Evolutionary conservation across 106 monocot species (phyloP).

Genomic region (Dendrobium chrysotoxum): DNA sequence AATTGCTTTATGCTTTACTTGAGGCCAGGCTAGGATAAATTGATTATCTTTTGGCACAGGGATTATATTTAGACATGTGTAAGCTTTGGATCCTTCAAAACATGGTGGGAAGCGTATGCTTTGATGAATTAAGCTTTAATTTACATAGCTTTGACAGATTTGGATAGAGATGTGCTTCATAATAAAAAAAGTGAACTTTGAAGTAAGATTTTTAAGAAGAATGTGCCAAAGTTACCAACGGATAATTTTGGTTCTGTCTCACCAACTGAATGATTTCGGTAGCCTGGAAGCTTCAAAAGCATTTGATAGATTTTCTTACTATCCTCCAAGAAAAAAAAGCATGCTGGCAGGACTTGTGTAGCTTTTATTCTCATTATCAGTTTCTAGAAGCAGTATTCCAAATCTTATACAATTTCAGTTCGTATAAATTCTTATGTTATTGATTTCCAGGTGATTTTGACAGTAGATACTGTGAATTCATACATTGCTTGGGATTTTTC

Average conservation of each 20-base stretch:
- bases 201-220: too few species aligned
- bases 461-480: slow-evolving; percentile 81
- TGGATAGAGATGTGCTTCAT: too few species aligned
- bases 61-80: too few species aligned
- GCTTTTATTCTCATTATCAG: not conserved
- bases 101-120: too few species aligned
- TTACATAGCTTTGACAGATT: too few species aligned
- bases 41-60: too few species aligned
- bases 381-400: not conserved
- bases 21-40: too few species aligned
- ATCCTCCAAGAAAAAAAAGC: not conserved
- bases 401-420: not conserved
- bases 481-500: slow-evolving; percentile 99
- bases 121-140: too few species aligned
- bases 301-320: not conserved
- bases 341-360: not conserved
- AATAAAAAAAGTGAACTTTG: too few species aligned
- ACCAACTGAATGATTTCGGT: not conserved
- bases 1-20: too few species aligned
- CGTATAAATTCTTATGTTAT: not conserved
- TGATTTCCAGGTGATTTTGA: slow-evolving; percentile 48
- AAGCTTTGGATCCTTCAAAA: too few species aligned
- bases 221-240: not conserved
- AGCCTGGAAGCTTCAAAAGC: not conserved
- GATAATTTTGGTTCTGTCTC: too few species aligned